Percentiles rank a stretch among this genome's conserved stretches.
phyloP scores from a whole-genome alignment of 129 eudicot species.

The Logfia minima region DNA sequence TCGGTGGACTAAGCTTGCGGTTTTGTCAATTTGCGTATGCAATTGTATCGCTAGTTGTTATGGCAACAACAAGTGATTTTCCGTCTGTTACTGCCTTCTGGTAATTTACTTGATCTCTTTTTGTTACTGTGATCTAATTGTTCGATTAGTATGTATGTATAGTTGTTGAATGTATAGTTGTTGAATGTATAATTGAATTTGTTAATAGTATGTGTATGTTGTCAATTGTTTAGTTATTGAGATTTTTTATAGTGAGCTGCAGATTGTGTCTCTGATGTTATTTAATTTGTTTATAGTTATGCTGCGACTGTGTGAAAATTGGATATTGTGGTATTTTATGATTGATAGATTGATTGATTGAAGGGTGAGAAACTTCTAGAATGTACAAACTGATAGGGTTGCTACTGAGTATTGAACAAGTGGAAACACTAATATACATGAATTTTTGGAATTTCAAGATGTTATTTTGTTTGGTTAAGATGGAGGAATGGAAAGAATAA shows the following conservation, averaged over 20 bases:
- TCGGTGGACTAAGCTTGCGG: slow-evolving; percentile 64
- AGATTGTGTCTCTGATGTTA: background rate
- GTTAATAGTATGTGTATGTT: background rate
- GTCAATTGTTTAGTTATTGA: background rate
- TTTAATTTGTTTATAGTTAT: background rate
- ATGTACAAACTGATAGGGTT: no score
- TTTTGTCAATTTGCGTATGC: slow-evolving; percentile 69
- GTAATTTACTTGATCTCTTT: slow-evolving; percentile 31
- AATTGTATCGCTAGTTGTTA: slow-evolving; percentile 54
- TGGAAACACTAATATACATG: background rate
- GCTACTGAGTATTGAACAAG: background rate
- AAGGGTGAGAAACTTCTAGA: background rate
- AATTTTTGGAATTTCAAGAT: background rate
- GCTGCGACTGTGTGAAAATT: background rate
- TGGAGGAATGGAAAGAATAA: background rate
- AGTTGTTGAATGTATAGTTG: background rate
- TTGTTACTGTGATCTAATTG: slow-evolving; percentile 15
- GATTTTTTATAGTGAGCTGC: background rate
- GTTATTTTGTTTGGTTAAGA: slow-evolving; percentile 14
- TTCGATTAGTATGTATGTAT: background rate
- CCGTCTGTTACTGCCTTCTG: slow-evolving; percentile 90
- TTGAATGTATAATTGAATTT: background rate
- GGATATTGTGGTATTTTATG: background rate
- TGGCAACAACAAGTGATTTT: slow-evolving; percentile 77
- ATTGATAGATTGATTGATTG: slow-evolving; percentile 15